Percentiles rank a stretch among this genome's conserved stretches.
Conservation (phyloP, 2,329 filamentous ascomycete species). For the Talaromyces albobiverticillius region DNA sequence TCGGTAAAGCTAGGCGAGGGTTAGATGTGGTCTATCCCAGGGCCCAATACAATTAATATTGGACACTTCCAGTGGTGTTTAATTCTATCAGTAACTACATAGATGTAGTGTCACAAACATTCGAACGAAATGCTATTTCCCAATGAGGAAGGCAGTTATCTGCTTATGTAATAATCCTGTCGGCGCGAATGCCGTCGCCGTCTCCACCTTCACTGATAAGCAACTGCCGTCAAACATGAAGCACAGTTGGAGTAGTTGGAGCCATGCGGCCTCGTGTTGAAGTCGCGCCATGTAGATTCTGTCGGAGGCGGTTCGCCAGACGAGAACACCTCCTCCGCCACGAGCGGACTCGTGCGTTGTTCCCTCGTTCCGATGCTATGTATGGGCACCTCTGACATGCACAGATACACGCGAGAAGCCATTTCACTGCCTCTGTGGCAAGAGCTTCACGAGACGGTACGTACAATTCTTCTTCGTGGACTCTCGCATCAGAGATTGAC, state of each 20-base stretch:
- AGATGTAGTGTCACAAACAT: too few relatives aligned
- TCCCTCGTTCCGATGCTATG: conserved; percentile 2
- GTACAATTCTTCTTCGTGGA: neutral
- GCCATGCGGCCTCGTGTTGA: conserved; percentile 10
- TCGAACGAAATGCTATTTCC: too few relatives aligned
- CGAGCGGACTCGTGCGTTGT: conserved; percentile 12
- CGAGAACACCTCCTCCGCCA: conserved; percentile 12
- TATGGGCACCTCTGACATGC: conserved; percentile 1
- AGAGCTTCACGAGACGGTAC: conserved; percentile 9
- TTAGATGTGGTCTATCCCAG: neutral
- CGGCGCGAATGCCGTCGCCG: too few relatives aligned
- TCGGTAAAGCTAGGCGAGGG: neutral
- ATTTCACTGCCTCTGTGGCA: conserved; percentile 12
- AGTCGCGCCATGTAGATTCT: conserved; percentile 13
- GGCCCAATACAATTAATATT: neutral
- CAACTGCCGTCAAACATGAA: neutral
- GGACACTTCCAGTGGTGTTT: neutral
- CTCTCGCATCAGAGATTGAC: neutral
- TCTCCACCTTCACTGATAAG: too few relatives aligned
- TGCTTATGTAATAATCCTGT: too few relatives aligned
- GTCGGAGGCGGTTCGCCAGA: conserved; percentile 11
- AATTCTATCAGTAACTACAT: too few relatives aligned
- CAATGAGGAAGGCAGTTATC: too few relatives aligned
- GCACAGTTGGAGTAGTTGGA: conserved; percentile 1
- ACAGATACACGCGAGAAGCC: conserved; percentile 13